A percentile compares a stretch with the other conserved stretches of the same genome.
Evolutionary conservation across 2,329 filamentous ascomycete genomes (phyloP).

Genomic region (Ceratocystis papillata): DNA sequence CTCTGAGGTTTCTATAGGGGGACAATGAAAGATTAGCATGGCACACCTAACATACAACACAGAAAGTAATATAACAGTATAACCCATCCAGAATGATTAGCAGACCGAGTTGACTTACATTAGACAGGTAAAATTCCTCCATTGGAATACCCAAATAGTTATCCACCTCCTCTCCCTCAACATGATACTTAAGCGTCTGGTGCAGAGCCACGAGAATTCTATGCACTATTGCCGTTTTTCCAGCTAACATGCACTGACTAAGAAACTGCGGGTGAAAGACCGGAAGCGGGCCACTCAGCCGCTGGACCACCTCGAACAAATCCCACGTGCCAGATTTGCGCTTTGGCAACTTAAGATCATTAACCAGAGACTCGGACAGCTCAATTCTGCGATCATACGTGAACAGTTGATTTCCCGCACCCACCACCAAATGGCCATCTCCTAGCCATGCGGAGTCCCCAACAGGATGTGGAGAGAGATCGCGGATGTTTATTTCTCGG

Average conservation of each 20-base stretch:
- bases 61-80: background rate
- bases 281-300: slow-evolving; percentile 76
- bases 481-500: slow-evolving; percentile 67
- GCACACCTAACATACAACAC: slow-evolving; percentile 15
- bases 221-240: slow-evolving; percentile 62
- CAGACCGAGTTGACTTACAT: slow-evolving; percentile 28
- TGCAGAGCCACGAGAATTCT: slow-evolving; percentile 61
- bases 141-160: slow-evolving; percentile 58
- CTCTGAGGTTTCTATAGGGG: background rate
- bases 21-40: background rate
- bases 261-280: slow-evolving; percentile 88
- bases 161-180: slow-evolving; percentile 69
- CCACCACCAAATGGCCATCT: slow-evolving; percentile 74
- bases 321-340: slow-evolving; percentile 47
- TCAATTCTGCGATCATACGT: slow-evolving; percentile 68
- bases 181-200: slow-evolving; percentile 69
- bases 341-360: slow-evolving; percentile 40
- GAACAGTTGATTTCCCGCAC: slow-evolving; percentile 83
- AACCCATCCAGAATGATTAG: background rate
- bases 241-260: slow-evolving; percentile 72
- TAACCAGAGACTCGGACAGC: slow-evolving; percentile 48
- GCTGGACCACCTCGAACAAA: slow-evolving; percentile 69
- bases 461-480: slow-evolving; percentile 78
- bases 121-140: slow-evolving; percentile 45
- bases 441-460: slow-evolving; percentile 88